A percentile compares a stretch with the other conserved stretches of the same genome.
Conservation (phyloP, 169 alveolate genomes). For the Theileria annulata region DNA sequence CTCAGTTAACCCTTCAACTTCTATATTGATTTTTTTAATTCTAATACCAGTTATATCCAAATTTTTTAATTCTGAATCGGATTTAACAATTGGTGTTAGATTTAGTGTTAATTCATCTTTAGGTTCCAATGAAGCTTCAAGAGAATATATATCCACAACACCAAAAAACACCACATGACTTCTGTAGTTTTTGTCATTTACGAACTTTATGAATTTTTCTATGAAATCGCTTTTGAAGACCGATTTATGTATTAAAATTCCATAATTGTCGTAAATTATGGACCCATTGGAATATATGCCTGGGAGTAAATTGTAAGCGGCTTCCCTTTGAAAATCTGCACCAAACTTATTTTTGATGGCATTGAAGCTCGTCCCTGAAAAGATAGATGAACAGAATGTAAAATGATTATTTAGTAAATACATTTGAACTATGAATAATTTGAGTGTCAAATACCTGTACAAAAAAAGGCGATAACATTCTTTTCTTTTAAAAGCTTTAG, state of each 20-base stretch:
- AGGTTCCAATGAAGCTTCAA: not conserved
- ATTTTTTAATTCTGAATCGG: not conserved
- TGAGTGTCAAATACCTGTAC: conserved; percentile 44
- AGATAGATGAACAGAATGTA: not conserved
- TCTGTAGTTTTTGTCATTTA: not conserved
- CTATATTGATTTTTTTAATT: not conserved
- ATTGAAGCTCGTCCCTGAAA: conserved; percentile 13
- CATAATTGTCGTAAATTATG: conserved; percentile 23
- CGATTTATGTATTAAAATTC: conserved; percentile 20
- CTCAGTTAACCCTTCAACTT: not conserved
- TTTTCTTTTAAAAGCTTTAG: not conserved
- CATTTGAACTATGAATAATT: not conserved
- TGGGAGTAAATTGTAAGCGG: conserved; percentile 31
- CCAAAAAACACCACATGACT: not conserved
- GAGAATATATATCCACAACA: not conserved
- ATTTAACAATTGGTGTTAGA: not conserved
- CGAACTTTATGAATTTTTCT: not conserved
- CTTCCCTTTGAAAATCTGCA: conserved; percentile 19
- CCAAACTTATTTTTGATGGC: conserved; percentile 18
- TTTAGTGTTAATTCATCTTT: not conserved
- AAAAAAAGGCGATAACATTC: conserved; percentile 38
- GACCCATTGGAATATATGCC: conserved; percentile 48
- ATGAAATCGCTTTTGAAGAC: not conserved
- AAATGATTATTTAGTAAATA: not conserved
- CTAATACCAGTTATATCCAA: not conserved